These are phyloP conservation scores for Solanum hybrid DNA, from an alignment of 305 asterid species.

Conservation along the genomic window DNA sequence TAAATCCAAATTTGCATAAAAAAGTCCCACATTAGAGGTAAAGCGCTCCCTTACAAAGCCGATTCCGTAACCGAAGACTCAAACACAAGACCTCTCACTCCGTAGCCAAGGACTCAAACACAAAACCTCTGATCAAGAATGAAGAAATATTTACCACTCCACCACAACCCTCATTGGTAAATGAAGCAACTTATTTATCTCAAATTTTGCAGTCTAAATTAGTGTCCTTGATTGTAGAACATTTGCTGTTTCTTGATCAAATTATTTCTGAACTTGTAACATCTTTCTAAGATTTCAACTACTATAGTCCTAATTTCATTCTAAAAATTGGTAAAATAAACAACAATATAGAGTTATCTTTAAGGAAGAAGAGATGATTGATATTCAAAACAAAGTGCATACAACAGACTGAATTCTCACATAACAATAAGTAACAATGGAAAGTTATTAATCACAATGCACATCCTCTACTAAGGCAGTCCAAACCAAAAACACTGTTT, in stretches of 20 bases:
- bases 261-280: background rate
- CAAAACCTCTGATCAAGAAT: background rate
- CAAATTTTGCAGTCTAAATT: background rate
- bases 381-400: background rate
- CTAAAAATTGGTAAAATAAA: background rate
- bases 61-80: accelerated
- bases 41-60: background rate
- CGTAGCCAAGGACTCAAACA: background rate
- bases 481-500: background rate
- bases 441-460: background rate
- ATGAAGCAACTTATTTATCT: background rate
- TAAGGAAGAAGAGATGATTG: background rate
- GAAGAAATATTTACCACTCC: accelerated
- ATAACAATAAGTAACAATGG: background rate
- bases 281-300: background rate
- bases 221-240: background rate
- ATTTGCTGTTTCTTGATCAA: background rate
- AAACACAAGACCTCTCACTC: background rate
- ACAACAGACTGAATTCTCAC: background rate
- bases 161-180: background rate
- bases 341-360: background rate
- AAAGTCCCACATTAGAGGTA: background rate
- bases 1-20: accelerated
- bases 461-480: background rate
- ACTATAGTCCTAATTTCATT: background rate